Percentiles rank a stretch among this genome's conserved stretches.
These are phyloP conservation scores for Zalaria obscura DNA, from an alignment of 2,329 filamentous ascomycete genomes.

Conservation along the genomic window DNA sequence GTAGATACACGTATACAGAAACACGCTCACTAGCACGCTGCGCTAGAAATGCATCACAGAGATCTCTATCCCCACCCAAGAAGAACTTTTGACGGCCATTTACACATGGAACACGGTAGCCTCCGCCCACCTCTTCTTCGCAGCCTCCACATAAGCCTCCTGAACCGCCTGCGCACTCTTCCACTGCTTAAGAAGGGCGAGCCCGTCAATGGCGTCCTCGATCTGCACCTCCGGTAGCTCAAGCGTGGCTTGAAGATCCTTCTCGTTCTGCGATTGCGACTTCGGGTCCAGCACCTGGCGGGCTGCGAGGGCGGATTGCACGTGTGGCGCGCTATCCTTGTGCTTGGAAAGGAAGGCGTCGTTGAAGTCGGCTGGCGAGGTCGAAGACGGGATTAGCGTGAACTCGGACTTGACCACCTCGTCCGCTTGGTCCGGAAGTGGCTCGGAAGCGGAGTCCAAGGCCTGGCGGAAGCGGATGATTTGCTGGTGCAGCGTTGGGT, in stretches of 20 bases:
- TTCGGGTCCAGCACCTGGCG: conserved; percentile 44
- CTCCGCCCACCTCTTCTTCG: conserved; percentile 23
- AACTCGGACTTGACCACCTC: background rate
- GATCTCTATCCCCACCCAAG: no score
- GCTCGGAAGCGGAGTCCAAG: background rate
- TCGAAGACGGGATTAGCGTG: background rate
- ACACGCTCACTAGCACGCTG: no score
- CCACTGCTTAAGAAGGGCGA: conserved; percentile 38
- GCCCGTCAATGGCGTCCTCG: conserved; percentile 41
- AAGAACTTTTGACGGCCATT: no score
- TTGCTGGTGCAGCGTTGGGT: conserved; percentile 65
- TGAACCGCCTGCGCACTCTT: conserved; percentile 33
- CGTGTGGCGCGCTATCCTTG: conserved; percentile 45
- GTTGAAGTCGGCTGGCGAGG: conserved; percentile 42
- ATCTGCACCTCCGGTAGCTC: conserved; percentile 36
- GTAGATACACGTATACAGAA: no score
- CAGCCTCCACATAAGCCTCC: conserved; percentile 32
- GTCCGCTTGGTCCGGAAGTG: background rate
- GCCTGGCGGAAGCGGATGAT: conserved; percentile 50
- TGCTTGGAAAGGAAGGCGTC: conserved; percentile 49
- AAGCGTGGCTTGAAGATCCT: conserved; percentile 47
- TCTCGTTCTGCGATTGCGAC: conserved; percentile 42
- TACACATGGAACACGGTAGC: conserved; percentile 17
- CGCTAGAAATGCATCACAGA: no score
- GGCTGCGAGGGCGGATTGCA: conserved; percentile 48